Evolutionary conservation across 1,139 yeast genomes (phyloP).

Genomic region (Nakaseomyces delphensis): DNA sequence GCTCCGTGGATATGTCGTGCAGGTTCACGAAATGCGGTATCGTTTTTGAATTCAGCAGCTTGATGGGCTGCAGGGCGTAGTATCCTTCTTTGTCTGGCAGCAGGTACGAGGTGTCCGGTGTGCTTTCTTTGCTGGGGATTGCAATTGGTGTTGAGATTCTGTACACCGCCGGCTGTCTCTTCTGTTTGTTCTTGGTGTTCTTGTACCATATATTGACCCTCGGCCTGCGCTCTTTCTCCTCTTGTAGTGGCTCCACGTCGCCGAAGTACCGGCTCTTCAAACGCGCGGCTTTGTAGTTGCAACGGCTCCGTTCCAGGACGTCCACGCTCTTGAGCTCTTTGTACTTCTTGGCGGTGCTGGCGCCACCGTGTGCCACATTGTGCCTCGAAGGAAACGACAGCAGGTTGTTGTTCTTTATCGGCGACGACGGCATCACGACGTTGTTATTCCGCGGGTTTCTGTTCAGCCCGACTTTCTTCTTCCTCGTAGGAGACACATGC

Average conservation of each 20-base stretch:
- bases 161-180: slow-evolving; percentile 4
- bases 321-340: slow-evolving; percentile 1
- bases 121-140: neutral
- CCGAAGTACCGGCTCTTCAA: slow-evolving; percentile 1
- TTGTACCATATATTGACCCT: slow-evolving; percentile 2
- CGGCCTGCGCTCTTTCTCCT: neutral
- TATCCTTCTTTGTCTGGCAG: neutral
- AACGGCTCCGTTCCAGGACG: neutral
- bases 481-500: slow-evolving; percentile 3
- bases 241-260: neutral
- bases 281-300: neutral
- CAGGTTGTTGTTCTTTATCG: slow-evolving; percentile 4
- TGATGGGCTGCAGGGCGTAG: slow-evolving; percentile 3
- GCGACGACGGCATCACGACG: slow-evolving; percentile 5
- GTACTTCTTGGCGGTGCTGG: slow-evolving; percentile 1
- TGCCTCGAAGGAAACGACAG: neutral
- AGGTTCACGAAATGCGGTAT: neutral
- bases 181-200: slow-evolving; percentile 2
- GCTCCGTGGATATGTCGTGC: slow-evolving; percentile 5
- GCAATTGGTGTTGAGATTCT: slow-evolving; percentile 3
- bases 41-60: neutral
- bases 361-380: neutral
- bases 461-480: slow-evolving; percentile 4
- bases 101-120: neutral
- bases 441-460: slow-evolving; percentile 2